Base-by-base conservation (phyloP, 768 basidiomycete species). In the Termitomyces heimii region DNA sequence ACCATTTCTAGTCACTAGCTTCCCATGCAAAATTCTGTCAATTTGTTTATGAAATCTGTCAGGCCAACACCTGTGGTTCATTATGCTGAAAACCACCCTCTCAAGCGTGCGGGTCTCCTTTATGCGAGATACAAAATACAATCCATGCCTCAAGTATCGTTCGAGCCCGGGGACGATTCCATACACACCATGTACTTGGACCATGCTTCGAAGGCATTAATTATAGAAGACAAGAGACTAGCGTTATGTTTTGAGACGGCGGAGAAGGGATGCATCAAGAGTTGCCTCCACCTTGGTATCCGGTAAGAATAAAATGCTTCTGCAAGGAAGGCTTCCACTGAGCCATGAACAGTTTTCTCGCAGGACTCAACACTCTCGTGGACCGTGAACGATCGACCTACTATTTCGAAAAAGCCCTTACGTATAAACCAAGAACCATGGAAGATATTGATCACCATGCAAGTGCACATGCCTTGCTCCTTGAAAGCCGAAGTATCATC, bases 381-480 rank as follows among this genome's bases (percentile, higher is more conserved):
- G 22, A 51, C 2, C 34, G 34, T 35, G 16, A 37, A 37, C 16
- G 34, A 26, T 51, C 49, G 24, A 51, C 49, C 16, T 37, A 37
- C 6, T 51, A 37, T 37, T 16, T 51, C 3, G 24, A 51, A 10
- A 37, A 37, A 37, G 34, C 24, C 5, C 34, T 37, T 37, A 37
- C 49, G 26, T 51, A 37, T 26, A 37, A 51, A 29, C 10, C 54
- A 39, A 47, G 20, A 18, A 55, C 10, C 5, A 34, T 6, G 35
- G 31, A 55, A 47, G 54, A 55, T 13, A 28, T 55, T 22, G 26
- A 47, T 14, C 43, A 47, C 7, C 54, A 47, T 29, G 45, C 45
- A 28, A 55, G 54, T 18, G 45, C 45, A 20, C 45, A 47, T 47
- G 42, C 45, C 26, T 47, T 55, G 20, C 54, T 55, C 45, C 54